A percentile compares a stretch with the other conserved stretches of the same genome.
Conservation (phyloP, 129 eudicot genomes). For the Flaveria sonorensis region DNA sequence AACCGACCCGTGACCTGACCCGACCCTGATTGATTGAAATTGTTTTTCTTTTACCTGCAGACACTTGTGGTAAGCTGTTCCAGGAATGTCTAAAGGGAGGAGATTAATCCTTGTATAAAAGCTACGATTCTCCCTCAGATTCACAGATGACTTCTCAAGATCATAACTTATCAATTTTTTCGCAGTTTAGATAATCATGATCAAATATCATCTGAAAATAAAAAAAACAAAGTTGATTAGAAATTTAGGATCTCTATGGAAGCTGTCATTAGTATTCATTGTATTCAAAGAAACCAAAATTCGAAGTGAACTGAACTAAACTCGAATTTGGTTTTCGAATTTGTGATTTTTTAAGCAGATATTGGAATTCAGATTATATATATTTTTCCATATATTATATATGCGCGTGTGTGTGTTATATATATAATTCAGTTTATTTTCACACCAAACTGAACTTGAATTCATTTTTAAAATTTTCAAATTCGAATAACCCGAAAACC, state of each 20-base stretch:
- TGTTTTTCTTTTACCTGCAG: constrained; percentile 52
- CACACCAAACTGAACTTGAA: too few relatives aligned
- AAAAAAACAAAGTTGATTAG: constrained; percentile 13
- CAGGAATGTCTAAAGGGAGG: constrained; percentile 89
- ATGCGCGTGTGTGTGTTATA: too few relatives aligned
- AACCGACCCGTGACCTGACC: neutral
- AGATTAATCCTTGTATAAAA: constrained; percentile 82
- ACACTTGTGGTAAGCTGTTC: constrained; percentile 95
- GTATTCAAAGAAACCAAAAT: too few relatives aligned
- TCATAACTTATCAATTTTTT: constrained; percentile 86
- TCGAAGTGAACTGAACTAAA: too few relatives aligned
- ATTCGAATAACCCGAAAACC: too few relatives aligned
- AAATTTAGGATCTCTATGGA: neutral
- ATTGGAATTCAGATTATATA: too few relatives aligned
- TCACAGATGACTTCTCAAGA: constrained; percentile 65
- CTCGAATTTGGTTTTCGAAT: too few relatives aligned
- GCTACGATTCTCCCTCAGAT: constrained; percentile 76
- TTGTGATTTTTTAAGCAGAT: too few relatives aligned
- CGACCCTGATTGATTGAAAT: constrained; percentile 11
- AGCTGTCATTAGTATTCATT: too few relatives aligned
- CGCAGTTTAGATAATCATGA: constrained; percentile 78
- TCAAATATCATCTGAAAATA: constrained; percentile 87
- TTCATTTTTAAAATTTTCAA: too few relatives aligned
- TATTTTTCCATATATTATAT: too few relatives aligned
- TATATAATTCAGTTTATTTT: too few relatives aligned